phyloP scores from a whole-genome alignment of 805 yeast species.

The Saccharomycopsis oosterbeekiorum region DNA sequence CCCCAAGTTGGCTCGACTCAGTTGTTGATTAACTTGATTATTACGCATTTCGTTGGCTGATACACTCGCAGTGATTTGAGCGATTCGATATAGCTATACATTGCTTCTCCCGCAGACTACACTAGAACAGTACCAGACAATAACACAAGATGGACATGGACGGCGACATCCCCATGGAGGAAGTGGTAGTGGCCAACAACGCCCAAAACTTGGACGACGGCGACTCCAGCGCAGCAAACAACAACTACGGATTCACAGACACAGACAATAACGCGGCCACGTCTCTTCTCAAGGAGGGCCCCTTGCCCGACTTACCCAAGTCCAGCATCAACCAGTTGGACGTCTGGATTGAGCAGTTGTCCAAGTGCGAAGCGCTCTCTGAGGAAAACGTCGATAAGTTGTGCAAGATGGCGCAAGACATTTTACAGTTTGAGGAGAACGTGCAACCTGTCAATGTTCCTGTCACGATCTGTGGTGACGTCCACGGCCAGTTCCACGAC shows the following conservation, averaged over 20 bases:
- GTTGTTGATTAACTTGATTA: too few species aligned
- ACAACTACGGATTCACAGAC: slow-evolving; percentile 28
- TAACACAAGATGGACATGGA: slow-evolving; percentile 52
- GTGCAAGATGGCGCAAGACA: slow-evolving; percentile 88
- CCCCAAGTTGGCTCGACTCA: too few species aligned
- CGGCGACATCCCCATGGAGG: slow-evolving; percentile 79
- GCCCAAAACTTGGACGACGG: slow-evolving; percentile 27
- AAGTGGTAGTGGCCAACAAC: slow-evolving; percentile 42
- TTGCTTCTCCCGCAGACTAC: too few species aligned
- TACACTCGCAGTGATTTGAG: too few species aligned
- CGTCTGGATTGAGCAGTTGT: slow-evolving; percentile 74
- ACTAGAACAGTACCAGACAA: background rate
- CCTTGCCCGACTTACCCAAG: slow-evolving; percentile 29
- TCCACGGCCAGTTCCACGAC: slow-evolving; percentile 95
- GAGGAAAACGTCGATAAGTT: slow-evolving; percentile 72
- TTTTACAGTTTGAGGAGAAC: slow-evolving; percentile 82
- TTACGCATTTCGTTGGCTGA: too few species aligned
- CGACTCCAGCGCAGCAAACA: slow-evolving; percentile 25
- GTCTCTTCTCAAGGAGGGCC: slow-evolving; percentile 31
- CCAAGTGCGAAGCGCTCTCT: slow-evolving; percentile 69
- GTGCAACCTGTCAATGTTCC: slow-evolving; percentile 95
- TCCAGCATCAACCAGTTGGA: slow-evolving; percentile 62
- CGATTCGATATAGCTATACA: too few species aligned
- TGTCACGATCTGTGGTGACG: slow-evolving; percentile 95
- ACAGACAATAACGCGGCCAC: slow-evolving; percentile 9